phyloP scores from a whole-genome alignment of 495 filamentous ascomycete species.

The Penicillium odoratum region DNA sequence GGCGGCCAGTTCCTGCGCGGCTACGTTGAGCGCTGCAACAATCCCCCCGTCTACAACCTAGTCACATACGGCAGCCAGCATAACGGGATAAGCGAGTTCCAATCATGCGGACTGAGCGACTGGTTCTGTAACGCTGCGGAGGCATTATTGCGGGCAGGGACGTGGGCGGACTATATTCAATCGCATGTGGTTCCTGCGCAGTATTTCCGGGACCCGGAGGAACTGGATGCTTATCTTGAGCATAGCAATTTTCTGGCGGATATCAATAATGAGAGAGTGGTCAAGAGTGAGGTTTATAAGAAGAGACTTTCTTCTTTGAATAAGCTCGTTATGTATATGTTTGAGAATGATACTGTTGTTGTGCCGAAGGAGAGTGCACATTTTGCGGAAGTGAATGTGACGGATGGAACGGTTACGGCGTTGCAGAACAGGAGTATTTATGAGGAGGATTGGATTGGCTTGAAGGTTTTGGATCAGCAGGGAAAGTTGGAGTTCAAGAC shows the following conservation, averaged over 20 bases:
- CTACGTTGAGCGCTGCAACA: conserved; percentile 90
- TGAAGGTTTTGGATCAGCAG: conserved; percentile 78
- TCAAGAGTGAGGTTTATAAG: conserved; percentile 75
- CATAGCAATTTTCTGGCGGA: conserved; percentile 95
- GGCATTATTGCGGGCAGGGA: conserved; percentile 66
- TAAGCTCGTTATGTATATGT: conserved; percentile 86
- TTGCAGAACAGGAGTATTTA: conserved; percentile 76
- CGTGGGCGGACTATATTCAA: conserved; percentile 78
- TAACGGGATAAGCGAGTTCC: conserved; percentile 86
- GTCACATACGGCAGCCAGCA: conserved; percentile 94
- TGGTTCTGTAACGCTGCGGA: conserved; percentile 79
- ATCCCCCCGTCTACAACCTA: conserved; percentile 74
- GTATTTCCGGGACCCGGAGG: conserved; percentile 79
- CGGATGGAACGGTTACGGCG: conserved; percentile 57
- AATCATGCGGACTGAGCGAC: conserved; percentile 63
- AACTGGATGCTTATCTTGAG: conserved; percentile 74
- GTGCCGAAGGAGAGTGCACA: conserved; percentile 89
- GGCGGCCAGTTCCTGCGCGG: conserved; percentile 93
- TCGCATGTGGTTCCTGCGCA: conserved; percentile 83
- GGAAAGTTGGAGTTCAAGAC: conserved; percentile 73
- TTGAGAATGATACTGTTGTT: conserved; percentile 80
- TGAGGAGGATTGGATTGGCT: conserved; percentile 90
- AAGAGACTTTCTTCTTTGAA: conserved; percentile 67
- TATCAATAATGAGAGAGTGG: conserved; percentile 85
- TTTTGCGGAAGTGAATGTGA: conserved; percentile 84